Conservation (phyloP, 2,329 filamentous ascomycete species). For the Blastomyces percursus region DNA sequence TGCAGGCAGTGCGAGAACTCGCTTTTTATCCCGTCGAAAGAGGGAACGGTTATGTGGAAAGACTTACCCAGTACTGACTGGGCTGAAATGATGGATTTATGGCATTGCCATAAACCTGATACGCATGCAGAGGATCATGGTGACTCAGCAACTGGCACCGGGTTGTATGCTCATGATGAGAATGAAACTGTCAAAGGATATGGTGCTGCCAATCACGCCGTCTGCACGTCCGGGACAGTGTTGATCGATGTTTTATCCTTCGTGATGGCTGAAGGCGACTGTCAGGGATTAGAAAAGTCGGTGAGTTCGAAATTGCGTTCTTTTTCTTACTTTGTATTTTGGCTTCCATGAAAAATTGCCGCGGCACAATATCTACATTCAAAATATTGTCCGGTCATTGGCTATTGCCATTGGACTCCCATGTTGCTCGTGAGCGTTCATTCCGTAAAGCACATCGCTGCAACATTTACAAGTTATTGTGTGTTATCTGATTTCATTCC, state of each 20-base stretch:
- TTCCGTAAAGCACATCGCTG: neutral
- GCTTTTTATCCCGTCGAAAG: conserved; percentile 19
- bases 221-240: conserved; percentile 54
- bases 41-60: conserved; percentile 56
- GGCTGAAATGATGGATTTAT: conserved; percentile 99
- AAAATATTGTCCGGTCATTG: neutral
- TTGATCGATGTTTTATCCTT: conserved; percentile 76
- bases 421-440: neutral
- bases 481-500: neutral
- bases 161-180: conserved; percentile 31
- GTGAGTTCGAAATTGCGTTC: conserved; percentile 20
- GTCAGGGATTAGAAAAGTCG: conserved; percentile 34
- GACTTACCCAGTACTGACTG: conserved; percentile 93
- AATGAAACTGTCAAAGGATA: conserved; percentile 58
- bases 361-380: neutral
- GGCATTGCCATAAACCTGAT: conserved; percentile 94
- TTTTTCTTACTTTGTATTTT: neutral
- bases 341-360: neutral
- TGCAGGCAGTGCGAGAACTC: conserved; percentile 29
- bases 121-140: conserved; percentile 34
- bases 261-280: conserved; percentile 58
- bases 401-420: neutral
- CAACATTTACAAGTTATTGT: neutral
- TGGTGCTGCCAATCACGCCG: conserved; percentile 65
- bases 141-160: conserved; percentile 17